A percentile compares a stretch with the other conserved stretches of the same genome.
These are phyloP conservation scores for Discostella stelligera DNA, from an alignment of 352 stramenopile genomes.

Conservation along the genomic window DNA sequence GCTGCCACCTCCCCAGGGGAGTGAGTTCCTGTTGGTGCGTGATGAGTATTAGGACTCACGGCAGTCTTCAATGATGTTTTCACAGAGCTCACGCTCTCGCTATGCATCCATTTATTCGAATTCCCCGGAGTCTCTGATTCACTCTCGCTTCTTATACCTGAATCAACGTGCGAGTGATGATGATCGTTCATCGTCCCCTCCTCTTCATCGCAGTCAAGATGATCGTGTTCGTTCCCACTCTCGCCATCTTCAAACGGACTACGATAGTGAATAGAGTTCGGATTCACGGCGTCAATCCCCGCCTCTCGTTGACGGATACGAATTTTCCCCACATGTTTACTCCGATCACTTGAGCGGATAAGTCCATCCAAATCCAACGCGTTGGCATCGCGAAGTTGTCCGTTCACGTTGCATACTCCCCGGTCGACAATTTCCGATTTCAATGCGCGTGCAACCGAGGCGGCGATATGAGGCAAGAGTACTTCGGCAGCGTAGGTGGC, in stretches of 20 bases:
- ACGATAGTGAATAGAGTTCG: slow-evolving; percentile 76
- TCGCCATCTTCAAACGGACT: slow-evolving; percentile 61
- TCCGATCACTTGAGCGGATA: slow-evolving; percentile 67
- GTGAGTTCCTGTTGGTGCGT: slow-evolving; percentile 62
- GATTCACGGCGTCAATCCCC: slow-evolving; percentile 56
- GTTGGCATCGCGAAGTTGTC: slow-evolving; percentile 73
- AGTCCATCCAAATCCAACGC: slow-evolving; percentile 76
- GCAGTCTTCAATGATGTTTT: slow-evolving; percentile 71
- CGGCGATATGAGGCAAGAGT: slow-evolving; percentile 69
- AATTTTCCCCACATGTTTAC: slow-evolving; percentile 14
- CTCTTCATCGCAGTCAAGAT: slow-evolving; percentile 27
- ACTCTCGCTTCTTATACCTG: slow-evolving; percentile 13
- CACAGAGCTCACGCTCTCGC: slow-evolving; percentile 56
- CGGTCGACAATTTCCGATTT: slow-evolving; percentile 70
- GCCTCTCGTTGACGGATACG: slow-evolving; percentile 24
- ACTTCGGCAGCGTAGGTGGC: slow-evolving; percentile 77
- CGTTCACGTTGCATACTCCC: slow-evolving; percentile 74
- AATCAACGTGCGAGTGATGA: background rate
- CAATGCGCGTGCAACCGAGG: slow-evolving; percentile 60
- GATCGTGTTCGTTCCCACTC: slow-evolving; percentile 29
- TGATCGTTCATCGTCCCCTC: slow-evolving; percentile 1
- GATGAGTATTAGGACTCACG: slow-evolving; percentile 36
- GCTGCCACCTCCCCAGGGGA: slow-evolving; percentile 59
- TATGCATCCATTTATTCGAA: slow-evolving; percentile 14
- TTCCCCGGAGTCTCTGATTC: slow-evolving; percentile 35